Base-by-base conservation (phyloP, 371 early-diverging fungal genomes). In the Dinochytrium kinnereticum region DNA sequence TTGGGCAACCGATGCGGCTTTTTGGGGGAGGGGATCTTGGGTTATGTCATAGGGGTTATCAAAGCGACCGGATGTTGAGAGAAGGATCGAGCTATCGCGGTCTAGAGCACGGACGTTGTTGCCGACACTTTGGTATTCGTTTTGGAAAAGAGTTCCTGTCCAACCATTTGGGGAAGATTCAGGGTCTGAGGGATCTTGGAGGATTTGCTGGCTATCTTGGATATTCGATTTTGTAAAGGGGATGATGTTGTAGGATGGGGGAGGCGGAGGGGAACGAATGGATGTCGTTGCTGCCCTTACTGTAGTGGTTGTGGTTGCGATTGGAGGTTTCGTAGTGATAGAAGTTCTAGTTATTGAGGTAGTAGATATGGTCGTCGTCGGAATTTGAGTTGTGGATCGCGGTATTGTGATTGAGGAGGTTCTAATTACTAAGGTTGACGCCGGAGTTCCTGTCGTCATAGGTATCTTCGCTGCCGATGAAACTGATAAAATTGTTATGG, bases 181-280 rank as follows among this genome's bases (percentile, higher is more conserved):
- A 0, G 40, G 13, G 76, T 94, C 87, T 40, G 89, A 80, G 0
- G 95, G 96, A 74, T 95, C 82, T 57, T 74, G 80, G 21, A 94
- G 73, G 2, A 91, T n/a, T 57, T 17, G 7, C 26, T 66, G 66
- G 44, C 34, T 87, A 72, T 87, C 81, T 51, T 93, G 91, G 33
- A 86, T 90, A 70, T 89, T 86, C 82, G 64, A 34, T 30, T 72
- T 34, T 64, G 49, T 71, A 68, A 71, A 59, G 38, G 39, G 68
- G 53, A 67, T 36, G 1, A 53, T 55, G 39, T 61, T 30, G 15
- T 17, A 7, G n/a, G n/a, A n/a, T n/a, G n/a, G n/a, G n/a, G n/a
- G n/a, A 55, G 26, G 17, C 17, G 57, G 26, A 30, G 57, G 21
- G 24, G 57, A n/a, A n/a, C n/a, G n/a, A n/a, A n/a, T n/a, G n/a